Base-by-base conservation (phyloP, 441 rosid genomes). In the Bocquillonia castaneifolia region DNA sequence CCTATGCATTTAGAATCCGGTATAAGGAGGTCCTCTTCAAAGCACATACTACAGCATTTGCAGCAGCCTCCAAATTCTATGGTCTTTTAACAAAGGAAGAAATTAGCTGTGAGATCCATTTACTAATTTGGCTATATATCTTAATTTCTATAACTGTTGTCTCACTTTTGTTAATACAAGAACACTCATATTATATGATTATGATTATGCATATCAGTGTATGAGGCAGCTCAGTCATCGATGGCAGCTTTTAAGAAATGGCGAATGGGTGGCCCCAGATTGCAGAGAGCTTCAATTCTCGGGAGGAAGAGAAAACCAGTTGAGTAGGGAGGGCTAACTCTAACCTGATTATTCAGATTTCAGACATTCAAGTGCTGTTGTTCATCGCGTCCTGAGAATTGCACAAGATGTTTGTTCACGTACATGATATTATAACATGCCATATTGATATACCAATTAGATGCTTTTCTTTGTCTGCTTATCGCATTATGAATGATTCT, bases 1-100 rank as follows among this genome's bases (percentile, higher is more conserved):
- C 86, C 42, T 86, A 86, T 23, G 86, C 97, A 37, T 93, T 90
- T 74, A 82, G 78, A 71, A 83, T 79, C 75, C 74, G 93, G 67
- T 89, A 91, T 57, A 88, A 93, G 80, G 91, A 87, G 71, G 82
- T 83, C 18, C 78, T 88, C 25, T 75, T 88, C 58, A 93, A 86
- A 84, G 92, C 92, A 65, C 93, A 81, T 81, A 83, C 97, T 1
- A 78, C 80, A 53, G 82, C 88, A 73, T 82, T 77, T 76, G 74
- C 82, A 68, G 74, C 84, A 32, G 79, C 88, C 71, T 85, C 91
- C 47, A 91, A 85, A 76, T 74, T 84, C 65, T 75, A 79, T 61
- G 39, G 76, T 8, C 63, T 79, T 66, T 59, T 89, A 71, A 84
- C 93, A 2, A 84, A 76, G 74, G 93, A 91, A 76, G 96, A 89